Evolutionary conservation across 2,329 filamentous ascomycete species (phyloP).

Genomic region (Lachnellula suecica): DNA sequence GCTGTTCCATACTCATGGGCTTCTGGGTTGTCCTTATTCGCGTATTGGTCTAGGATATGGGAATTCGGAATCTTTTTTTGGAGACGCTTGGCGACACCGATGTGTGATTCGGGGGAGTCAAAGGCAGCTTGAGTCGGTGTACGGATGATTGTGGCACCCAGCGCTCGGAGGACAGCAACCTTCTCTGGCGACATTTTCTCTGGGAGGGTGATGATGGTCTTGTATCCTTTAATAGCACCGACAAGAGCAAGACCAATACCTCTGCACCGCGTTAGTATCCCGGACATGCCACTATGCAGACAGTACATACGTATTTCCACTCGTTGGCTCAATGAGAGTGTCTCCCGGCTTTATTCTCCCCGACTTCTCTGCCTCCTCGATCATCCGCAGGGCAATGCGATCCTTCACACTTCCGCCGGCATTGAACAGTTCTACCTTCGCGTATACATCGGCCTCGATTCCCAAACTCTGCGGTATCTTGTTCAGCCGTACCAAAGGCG

Average conservation of each 20-base stretch:
- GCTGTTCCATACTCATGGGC: constrained; percentile 94
- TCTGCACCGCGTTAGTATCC: constrained; percentile 36
- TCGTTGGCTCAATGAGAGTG: constrained; percentile 96
- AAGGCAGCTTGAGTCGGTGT: constrained; percentile 95
- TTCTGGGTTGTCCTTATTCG: constrained; percentile 85
- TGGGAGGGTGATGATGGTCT: constrained; percentile 96
- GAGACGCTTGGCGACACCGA: constrained; percentile 85
- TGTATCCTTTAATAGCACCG: constrained; percentile 94
- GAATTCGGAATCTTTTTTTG: constrained; percentile 96
- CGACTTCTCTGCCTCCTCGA: constrained; percentile 87
- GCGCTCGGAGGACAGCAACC: constrained; percentile 87
- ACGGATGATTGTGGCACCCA: constrained; percentile 95
- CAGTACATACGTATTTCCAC: constrained; percentile 76
- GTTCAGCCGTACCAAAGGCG: constrained; percentile 91
- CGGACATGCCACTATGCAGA: not conserved
- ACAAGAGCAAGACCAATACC: constrained; percentile 95
- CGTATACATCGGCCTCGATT: constrained; percentile 85
- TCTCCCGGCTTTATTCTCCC: constrained; percentile 96
- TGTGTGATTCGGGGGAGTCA: constrained; percentile 94
- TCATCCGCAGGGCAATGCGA: constrained; percentile 93
- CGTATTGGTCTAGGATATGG: constrained; percentile 96
- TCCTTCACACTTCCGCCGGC: constrained; percentile 93
- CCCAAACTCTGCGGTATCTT: constrained; percentile 88
- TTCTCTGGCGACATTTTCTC: constrained; percentile 99
- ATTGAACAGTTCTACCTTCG: constrained; percentile 91